Base-by-base conservation (phyloP, 108 stramenopile species). In the Thalassiosira profunda region DNA sequence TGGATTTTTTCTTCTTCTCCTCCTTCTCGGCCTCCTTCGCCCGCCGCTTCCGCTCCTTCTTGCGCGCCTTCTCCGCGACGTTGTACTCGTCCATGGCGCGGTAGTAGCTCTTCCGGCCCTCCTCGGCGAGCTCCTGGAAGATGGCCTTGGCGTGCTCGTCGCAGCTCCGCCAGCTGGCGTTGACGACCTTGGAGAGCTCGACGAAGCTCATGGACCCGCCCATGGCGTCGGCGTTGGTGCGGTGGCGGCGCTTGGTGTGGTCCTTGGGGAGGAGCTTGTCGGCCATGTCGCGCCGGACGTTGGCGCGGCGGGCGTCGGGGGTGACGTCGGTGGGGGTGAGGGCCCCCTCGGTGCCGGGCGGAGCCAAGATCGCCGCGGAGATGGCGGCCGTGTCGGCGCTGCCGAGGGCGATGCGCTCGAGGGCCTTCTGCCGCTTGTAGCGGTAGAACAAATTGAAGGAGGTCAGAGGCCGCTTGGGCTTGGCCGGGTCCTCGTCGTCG, bases 371-470 rank as follows among this genome's bases (percentile, higher is more conserved):
- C n/a, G n/a, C n/a, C n/a, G n/a, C n/a, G n/a, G n/a, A n/a, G n/a
- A n/a, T n/a, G n/a, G n/a, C n/a, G n/a, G n/a, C n/a, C n/a, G n/a
- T n/a, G n/a, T n/a, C n/a, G n/a, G n/a, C n/a, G n/a, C n/a, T n/a
- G n/a, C n/a, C n/a, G n/a, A n/a, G n/a, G n/a, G n/a, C n/a, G n/a
- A n/a, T n/a, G n/a, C n/a, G n/a, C n/a, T n/a, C n/a, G n/a, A n/a
- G n/a, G n/a, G n/a, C n/a, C n/a, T n/a, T n/a, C n/a, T n/a, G n/a
- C 29, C 51, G 51, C 51, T 52, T 52, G 51, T 52, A 52, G 3
- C 51, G 51, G 28, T 52, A 52, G 51, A 52, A 52, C 33, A 52
- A 31, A 31, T 52, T 52, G 28, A 52, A 52, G 25, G 51, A 23
- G 10, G 30, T 52, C 15, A 52, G 29, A 15, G 51, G 51, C 29